phyloP scores from a whole-genome alignment of 2,329 filamentous ascomycete species.

The Helminthosporium solani region DNA sequence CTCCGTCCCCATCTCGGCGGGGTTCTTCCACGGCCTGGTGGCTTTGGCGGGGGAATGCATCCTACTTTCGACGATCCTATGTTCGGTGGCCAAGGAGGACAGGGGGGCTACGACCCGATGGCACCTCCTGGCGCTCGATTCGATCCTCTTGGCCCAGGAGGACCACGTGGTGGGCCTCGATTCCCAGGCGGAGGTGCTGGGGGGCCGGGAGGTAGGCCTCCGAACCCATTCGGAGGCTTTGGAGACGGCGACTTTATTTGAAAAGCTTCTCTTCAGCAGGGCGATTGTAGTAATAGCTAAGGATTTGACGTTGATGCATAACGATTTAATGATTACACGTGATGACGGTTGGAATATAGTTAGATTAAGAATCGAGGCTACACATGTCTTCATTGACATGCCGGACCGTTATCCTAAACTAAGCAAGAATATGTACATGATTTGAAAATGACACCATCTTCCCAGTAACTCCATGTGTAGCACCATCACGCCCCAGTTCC shows the following conservation, averaged over 20 bases:
- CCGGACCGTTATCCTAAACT: too few relatives aligned
- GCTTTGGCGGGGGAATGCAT: conserved; percentile 81
- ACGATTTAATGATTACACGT: not conserved
- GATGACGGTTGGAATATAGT: not conserved
- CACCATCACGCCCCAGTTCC: too few relatives aligned
- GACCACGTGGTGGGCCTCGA: conserved; percentile 40
- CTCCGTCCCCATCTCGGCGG: conserved; percentile 66
- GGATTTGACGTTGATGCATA: not conserved
- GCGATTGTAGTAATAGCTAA: not conserved
- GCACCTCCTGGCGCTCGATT: conserved; percentile 87
- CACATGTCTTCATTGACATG: not conserved
- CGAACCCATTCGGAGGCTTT: conserved; percentile 62
- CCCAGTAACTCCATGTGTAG: too few relatives aligned
- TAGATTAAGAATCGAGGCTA: not conserved
- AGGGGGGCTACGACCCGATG: conserved; percentile 63
- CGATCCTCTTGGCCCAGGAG: conserved; percentile 70
- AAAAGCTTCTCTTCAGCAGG: not conserved
- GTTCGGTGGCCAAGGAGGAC: conserved; percentile 63
- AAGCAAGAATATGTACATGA: too few relatives aligned
- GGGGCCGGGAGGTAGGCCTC: conserved; percentile 51
- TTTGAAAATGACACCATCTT: too few relatives aligned
- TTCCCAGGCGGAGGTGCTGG: conserved; percentile 42
- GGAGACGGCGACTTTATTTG: conserved; percentile 61
- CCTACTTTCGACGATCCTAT: conserved; percentile 91
- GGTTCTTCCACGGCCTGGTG: conserved; percentile 57